A percentile compares a stretch with the other conserved stretches of the same genome.
phyloP scores from a whole-genome alignment of 2,329 filamentous ascomycete genomes.

The Aspergillus quadrilineatus region DNA sequence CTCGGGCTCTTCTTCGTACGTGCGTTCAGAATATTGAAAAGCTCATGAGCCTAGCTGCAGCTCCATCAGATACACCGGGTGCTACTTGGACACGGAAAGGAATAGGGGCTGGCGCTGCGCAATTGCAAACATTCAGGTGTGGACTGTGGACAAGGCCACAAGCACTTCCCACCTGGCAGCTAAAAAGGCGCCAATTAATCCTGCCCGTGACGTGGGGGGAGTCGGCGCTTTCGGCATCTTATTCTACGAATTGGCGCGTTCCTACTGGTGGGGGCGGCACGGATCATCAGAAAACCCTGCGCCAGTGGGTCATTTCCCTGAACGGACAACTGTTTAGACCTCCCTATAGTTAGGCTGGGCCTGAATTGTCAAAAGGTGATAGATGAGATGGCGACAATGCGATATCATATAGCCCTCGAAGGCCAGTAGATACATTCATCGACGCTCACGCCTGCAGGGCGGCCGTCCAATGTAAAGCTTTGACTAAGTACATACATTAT shows the following conservation, averaged over 20 bases:
- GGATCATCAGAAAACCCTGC: slow-evolving; percentile 21
- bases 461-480: slow-evolving; percentile 20
- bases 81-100: neutral
- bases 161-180: neutral
- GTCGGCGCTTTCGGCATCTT: slow-evolving; percentile 32
- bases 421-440: slow-evolving; percentile 16
- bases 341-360: neutral
- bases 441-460: slow-evolving; percentile 14
- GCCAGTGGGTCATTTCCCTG: slow-evolving; percentile 17
- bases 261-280: slow-evolving; percentile 27
- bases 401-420: neutral
- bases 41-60: slow-evolving; percentile 17
- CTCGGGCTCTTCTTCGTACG: slow-evolving; percentile 13
- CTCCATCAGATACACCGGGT: slow-evolving; percentile 15
- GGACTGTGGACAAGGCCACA: neutral
- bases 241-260: slow-evolving; percentile 16
- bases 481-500: slow-evolving; percentile 42
- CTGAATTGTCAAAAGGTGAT: neutral
- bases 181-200: slow-evolving; percentile 15
- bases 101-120: slow-evolving; percentile 4
- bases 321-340: slow-evolving; percentile 20
- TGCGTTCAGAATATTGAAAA: slow-evolving; percentile 15
- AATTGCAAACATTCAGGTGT: slow-evolving; percentile 1
- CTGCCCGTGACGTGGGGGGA: slow-evolving; percentile 30
- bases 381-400: neutral